Evolutionary conservation across 164 flowering plant genomes (phyloP).

Genomic region (Dillenia turbinata): DNA sequence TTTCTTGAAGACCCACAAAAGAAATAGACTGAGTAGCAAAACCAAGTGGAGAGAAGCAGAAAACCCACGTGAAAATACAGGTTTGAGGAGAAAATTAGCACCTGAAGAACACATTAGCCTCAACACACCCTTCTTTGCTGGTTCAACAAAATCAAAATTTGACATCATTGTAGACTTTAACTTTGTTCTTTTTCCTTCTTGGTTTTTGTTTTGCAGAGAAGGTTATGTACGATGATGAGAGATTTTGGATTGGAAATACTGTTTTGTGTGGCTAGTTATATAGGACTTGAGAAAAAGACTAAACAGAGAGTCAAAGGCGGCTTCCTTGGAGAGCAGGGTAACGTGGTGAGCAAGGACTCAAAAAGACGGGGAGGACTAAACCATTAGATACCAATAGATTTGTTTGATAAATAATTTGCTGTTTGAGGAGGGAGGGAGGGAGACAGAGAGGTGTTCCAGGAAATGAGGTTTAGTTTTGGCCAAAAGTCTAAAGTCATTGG

Average conservation of each 20-base stretch:
- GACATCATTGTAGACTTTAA: background rate
- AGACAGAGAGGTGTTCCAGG: no score
- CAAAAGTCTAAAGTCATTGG: no score
- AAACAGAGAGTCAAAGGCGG: background rate
- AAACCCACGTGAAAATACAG: slow-evolving; percentile 42
- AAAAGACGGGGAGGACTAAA: no score
- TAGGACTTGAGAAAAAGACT: background rate
- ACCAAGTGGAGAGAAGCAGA: slow-evolving; percentile 45
- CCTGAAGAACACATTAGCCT: slow-evolving; percentile 7
- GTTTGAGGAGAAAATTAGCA: slow-evolving; percentile 33
- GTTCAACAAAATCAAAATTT: slow-evolving; percentile 18
- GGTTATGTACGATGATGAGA: background rate
- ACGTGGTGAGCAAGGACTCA: no score
- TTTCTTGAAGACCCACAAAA: slow-evolving; percentile 33
- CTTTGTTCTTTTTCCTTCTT: background rate
- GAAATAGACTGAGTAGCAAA: slow-evolving; percentile 34
- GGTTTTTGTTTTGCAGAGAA: background rate
- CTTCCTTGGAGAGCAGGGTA: background rate
- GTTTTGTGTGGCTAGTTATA: no score
- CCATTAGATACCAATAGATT: no score
- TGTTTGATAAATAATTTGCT: no score
- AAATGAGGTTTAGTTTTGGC: no score
- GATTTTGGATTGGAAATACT: no score
- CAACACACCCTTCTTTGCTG: slow-evolving; percentile 3
- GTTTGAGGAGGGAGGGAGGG: no score